Conservation (phyloP, 805 yeast genomes). For the Yarrowia sp. region DNA sequence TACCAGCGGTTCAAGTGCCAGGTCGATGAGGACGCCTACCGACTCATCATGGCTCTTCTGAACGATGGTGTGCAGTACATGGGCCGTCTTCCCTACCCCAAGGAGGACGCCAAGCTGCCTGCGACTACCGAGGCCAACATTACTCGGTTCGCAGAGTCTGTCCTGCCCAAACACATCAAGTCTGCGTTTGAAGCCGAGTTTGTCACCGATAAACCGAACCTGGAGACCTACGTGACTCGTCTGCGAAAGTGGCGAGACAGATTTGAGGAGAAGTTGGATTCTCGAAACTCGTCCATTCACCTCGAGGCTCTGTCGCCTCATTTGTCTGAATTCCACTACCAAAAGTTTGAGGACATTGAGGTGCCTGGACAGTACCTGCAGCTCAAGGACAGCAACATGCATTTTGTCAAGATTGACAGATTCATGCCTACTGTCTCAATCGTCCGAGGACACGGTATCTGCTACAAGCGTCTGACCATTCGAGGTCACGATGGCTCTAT, state of each 20-base stretch:
- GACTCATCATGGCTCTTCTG: slow-evolving; percentile 87
- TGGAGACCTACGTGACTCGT: slow-evolving; percentile 83
- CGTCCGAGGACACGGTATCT: slow-evolving; percentile 87
- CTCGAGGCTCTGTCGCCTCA: slow-evolving; percentile 93
- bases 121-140: slow-evolving; percentile 90
- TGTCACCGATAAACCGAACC: slow-evolving; percentile 82
- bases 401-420: slow-evolving; percentile 90
- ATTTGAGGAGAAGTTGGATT: slow-evolving; percentile 87
- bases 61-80: slow-evolving; percentile 93
- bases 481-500: slow-evolving; percentile 93
- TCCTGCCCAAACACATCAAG: slow-evolving; percentile 84
- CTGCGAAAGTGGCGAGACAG: slow-evolving; percentile 92
- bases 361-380: slow-evolving; percentile 95
- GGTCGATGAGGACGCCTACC: slow-evolving; percentile 94
- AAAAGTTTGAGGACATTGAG: slow-evolving; percentile 96
- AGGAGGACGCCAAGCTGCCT: slow-evolving; percentile 87
- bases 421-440: slow-evolving; percentile 88
- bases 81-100: slow-evolving; percentile 84
- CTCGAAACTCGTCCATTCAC: slow-evolving; percentile 78
- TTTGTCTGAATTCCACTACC: slow-evolving; percentile 95
- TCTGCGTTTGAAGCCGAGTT: slow-evolving; percentile 92
- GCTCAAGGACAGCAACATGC: slow-evolving; percentile 86
- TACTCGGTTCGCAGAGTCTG: slow-evolving; percentile 88
- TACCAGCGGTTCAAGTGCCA: slow-evolving; percentile 91
- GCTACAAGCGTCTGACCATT: slow-evolving; percentile 85